Base-by-base conservation (phyloP, 1,284 basidiomycete genomes). In the Trametes polyzona region DNA sequence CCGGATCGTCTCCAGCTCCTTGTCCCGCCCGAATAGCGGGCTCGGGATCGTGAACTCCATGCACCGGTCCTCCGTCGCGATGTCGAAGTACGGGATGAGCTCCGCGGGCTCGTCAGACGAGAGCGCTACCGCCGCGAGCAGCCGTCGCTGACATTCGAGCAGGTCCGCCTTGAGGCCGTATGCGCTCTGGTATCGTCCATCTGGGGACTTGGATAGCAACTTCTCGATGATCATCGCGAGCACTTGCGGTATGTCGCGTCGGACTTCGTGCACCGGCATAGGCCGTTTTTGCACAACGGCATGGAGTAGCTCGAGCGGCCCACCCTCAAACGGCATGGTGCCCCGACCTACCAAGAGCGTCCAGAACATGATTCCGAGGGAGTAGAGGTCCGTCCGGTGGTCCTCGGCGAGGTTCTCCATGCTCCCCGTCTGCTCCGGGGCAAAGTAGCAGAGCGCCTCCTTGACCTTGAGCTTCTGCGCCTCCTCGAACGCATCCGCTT, bases 181-280 rank as follows among this genome's bases (percentile, higher is more conserved):
- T 2, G 87, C 86, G 67, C 85, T 86, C 68, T 87, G 86, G 64
- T 90, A 90, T 42, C 87, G 77, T 41, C 71, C 67, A 66, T 88
- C 87, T 0, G 87, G 86, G 57, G 76, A 81, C 68, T 90, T 90
- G 5, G 78, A 70, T 29, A 89, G 74, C 11, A 90, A 76, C 84
- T 86, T 88, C 64, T 88, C 85, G 55, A 90, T 81, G 43, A 90
- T 86, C 53, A 77, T 74, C 3, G 85, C 84, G n/a, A 90, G 71
- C 19, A 89, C 86, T 61, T 84, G 83, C 2, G 87, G 87, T 4
- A 88, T 78, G 66, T 90, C 87, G 49, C 85, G 74, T 42, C 87
- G 77, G n/a, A 88, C 83, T 68, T 89, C 87, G 63, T 88, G 86
- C 6, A 89, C 86, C 12, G 84, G 84, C 81, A 87, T 86, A 0